Conservation (phyloP, 768 basidiomycete genomes). For the Naganishia antarctica region DNA sequence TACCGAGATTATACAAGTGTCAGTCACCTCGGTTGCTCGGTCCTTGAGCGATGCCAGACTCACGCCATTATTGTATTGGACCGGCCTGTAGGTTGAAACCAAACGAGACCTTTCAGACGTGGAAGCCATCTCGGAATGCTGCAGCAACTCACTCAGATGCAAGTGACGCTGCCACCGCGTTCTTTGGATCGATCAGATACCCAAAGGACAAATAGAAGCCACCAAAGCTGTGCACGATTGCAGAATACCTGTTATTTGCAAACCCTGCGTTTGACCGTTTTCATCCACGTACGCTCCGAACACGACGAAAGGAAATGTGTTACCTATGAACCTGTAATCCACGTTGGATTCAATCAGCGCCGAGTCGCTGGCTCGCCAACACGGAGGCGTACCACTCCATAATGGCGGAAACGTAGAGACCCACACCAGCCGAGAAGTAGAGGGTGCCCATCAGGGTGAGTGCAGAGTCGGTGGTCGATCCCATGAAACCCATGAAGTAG, state of each 20-base stretch:
- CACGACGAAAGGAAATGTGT: conserved; percentile 39
- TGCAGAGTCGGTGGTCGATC: neutral
- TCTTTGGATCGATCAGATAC: conserved; percentile 31
- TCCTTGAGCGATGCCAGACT: too few relatives aligned
- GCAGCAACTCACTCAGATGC: conserved; percentile 19
- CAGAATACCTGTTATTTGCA: neutral
- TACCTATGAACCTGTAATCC: conserved; percentile 16
- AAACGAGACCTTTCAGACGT: neutral
- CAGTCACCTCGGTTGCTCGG: too few relatives aligned
- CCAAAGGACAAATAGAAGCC: conserved; percentile 35
- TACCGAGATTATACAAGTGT: too few relatives aligned
- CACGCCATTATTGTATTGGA: conserved; percentile 34
- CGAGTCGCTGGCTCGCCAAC: too few relatives aligned
- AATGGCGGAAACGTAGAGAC: conserved; percentile 31
- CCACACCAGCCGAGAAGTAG: conserved; percentile 35
- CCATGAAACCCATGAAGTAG: conserved; percentile 36
- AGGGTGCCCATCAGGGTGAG: conserved; percentile 12
- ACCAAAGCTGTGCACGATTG: conserved; percentile 28
- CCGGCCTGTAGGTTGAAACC: neutral
- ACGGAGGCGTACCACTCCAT: conserved; percentile 35
- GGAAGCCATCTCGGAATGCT: neutral
- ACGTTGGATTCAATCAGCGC: neutral
- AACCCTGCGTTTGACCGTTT: too few relatives aligned
- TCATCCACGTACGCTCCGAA: conserved; percentile 23
- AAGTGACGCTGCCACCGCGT: conserved; percentile 31